Base-by-base conservation (phyloP, 2,329 filamentous ascomycete genomes). In the Cadophora sp. region DNA sequence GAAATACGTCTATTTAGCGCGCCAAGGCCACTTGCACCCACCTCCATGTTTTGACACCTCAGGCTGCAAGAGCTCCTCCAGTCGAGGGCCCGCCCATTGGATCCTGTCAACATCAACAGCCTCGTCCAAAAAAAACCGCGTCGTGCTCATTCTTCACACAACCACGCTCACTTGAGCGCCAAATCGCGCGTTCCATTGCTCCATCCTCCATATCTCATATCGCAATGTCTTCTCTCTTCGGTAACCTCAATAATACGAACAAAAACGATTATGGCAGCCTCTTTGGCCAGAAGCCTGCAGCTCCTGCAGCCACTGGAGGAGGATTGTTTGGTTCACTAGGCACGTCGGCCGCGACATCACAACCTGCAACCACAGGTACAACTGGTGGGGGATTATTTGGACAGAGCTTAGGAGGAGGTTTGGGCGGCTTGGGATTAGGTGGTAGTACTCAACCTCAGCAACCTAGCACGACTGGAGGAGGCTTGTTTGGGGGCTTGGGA, bases 221-320 rank as follows among this genome's bases (percentile, higher is more conserved):
- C 65, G 56, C 59, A 33, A 72, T 71, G 69, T 66, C 67, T 9
- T 66, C 65, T 18, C 71, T 72, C 20, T 72, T 73, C 60, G 65
- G 67, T 13, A 70, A 66, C 22, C 69, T 67, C 24, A 69, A 65
- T 55, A 69, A 63, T 50, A 30, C 41, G 7, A 16, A 48, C 1
- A 65, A 45, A 14, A 60, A 61, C 8, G 47, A 60, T 33, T 48
- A 55, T 59, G 63, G 59, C 39, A 50, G 62, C 9, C 50, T 65
- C 20, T 70, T 68, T 51, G 58, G 62, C n/a, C 51, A 62, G 22
- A 64, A 66, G 53, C 63, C 64, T 36, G 61, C 64, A 61, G 63
- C 61, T 58, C 55, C 53, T 60, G 47, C 48, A 30, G 30, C 51
- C 16, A 51, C 30, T 8, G n/a, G 30, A 22, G 48, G 64, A n/a